phyloP scores from a whole-genome alignment of 1,284 basidiomycete genomes.

The Sphaerobolus stellatus region DNA sequence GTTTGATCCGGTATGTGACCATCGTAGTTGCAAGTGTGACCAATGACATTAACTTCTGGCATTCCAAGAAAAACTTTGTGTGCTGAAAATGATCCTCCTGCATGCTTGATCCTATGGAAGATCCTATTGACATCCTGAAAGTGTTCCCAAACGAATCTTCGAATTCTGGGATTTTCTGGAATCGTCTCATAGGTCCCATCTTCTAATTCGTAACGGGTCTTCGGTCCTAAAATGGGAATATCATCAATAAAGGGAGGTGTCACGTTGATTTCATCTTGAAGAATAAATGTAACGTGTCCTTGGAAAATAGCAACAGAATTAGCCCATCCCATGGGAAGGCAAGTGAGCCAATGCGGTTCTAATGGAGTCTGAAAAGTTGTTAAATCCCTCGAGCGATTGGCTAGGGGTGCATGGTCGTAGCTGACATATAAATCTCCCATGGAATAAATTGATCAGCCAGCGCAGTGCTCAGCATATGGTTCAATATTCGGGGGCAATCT shows the following conservation, averaged over 20 bases:
- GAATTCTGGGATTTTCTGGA: constrained; percentile 24
- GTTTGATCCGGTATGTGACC: constrained; percentile 21
- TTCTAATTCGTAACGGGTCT: constrained; percentile 11
- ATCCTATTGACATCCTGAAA: constrained; percentile 27
- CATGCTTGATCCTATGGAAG: constrained; percentile 22
- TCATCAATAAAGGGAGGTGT: constrained; percentile 26
- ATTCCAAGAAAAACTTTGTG: constrained; percentile 18
- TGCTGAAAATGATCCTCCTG: constrained; percentile 22
- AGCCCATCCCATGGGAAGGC: constrained; percentile 40
- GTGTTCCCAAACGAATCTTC: constrained; percentile 37
- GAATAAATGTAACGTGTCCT: constrained; percentile 34
- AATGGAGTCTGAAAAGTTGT: constrained; percentile 30
- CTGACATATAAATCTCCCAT: constrained; percentile 32
- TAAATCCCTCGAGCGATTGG: constrained; percentile 26
- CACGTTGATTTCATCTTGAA: constrained; percentile 36
- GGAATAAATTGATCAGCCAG: constrained; percentile 28
- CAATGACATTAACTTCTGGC: constrained; percentile 20
- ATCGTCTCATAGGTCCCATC: constrained; percentile 26
- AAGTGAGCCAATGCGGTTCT: constrained; percentile 22
- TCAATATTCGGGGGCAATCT: constrained; percentile 17
- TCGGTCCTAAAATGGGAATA: constrained; percentile 13
- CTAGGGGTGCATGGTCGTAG: constrained; percentile 27
- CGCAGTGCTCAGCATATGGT: constrained; percentile 24
- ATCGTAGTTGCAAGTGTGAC: constrained; percentile 21
- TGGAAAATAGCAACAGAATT: constrained; percentile 40